A percentile compares a stretch with the other conserved stretches of the same genome.
These are phyloP conservation scores for Gossypium aridum DNA, from an alignment of 441 rosid genomes.

Conservation along the genomic window DNA sequence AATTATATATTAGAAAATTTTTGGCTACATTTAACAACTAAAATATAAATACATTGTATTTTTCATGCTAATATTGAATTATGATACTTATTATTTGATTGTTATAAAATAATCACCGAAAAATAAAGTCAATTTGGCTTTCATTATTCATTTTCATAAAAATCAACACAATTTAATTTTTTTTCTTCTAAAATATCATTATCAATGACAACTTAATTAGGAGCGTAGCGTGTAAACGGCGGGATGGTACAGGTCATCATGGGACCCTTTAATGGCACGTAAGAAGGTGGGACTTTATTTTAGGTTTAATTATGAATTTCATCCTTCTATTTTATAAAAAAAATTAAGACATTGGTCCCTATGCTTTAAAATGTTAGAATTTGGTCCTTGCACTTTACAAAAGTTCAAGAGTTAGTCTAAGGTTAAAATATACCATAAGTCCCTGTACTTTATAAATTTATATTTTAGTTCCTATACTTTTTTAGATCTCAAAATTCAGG, in stretches of 20 bases:
- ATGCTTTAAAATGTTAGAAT: no score
- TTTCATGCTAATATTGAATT: background rate
- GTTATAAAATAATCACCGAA: conserved; percentile 4
- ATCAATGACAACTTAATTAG: background rate
- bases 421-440: no score
- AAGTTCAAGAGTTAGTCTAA: no score
- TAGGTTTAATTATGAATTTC: no score
- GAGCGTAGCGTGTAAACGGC: background rate
- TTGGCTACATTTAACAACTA: background rate
- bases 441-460: no score
- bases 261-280: conserved; percentile 4
- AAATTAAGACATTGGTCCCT: no score
- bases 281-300: background rate
- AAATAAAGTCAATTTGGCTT: background rate
- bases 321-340: no score
- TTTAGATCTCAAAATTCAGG: no score
- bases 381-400: no score
- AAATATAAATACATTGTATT: background rate
- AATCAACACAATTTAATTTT: background rate
- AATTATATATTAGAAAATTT: no score
- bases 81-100: background rate
- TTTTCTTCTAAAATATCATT: background rate
- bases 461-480: no score
- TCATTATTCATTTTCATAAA: background rate
- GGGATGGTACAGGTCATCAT: background rate